A percentile compares a stretch with the other conserved stretches of the same genome.
Conservation (phyloP, 2,329 filamentous ascomycete genomes). For the Xenosphaeropsis pyriputrescens region DNA sequence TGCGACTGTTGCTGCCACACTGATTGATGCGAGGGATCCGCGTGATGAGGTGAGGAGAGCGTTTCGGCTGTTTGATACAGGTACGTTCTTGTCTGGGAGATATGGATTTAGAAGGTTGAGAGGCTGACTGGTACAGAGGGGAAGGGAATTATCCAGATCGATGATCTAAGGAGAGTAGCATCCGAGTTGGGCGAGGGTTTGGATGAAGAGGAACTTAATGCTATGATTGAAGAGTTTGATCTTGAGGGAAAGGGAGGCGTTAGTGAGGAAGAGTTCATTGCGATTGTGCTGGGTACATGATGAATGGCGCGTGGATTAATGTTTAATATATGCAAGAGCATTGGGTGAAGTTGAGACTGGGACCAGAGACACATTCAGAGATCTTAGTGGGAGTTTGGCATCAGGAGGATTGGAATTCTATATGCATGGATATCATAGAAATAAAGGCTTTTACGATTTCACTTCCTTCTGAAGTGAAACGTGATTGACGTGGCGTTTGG, state of each 20-base stretch:
- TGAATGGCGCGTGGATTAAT: too few relatives aligned
- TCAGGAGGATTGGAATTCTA: too few relatives aligned
- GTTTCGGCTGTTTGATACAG: conserved; percentile 80
- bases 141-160: conserved; percentile 83
- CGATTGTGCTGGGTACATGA: conserved; percentile 7
- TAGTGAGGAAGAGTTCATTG: conserved; percentile 47
- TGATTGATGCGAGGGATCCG: conserved; percentile 73
- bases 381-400: too few relatives aligned
- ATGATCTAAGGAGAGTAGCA: conserved; percentile 77
- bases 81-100: too few relatives aligned
- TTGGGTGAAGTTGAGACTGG: too few relatives aligned
- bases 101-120: conserved; percentile 73
- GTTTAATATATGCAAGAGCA: too few relatives aligned
- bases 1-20: conserved; percentile 61
- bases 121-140: conserved; percentile 81
- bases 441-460: too few relatives aligned
- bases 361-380: too few relatives aligned
- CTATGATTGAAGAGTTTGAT: conserved; percentile 98
- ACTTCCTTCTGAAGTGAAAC: too few relatives aligned
- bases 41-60: conserved; percentile 82
- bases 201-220: conserved; percentile 79
- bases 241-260: conserved; percentile 79
- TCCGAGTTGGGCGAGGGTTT: conserved; percentile 85
- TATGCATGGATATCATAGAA: too few relatives aligned
- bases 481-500: too few relatives aligned